Base-by-base conservation (phyloP, 2,329 filamentous ascomycete species). In the Falciphora oryzae region DNA sequence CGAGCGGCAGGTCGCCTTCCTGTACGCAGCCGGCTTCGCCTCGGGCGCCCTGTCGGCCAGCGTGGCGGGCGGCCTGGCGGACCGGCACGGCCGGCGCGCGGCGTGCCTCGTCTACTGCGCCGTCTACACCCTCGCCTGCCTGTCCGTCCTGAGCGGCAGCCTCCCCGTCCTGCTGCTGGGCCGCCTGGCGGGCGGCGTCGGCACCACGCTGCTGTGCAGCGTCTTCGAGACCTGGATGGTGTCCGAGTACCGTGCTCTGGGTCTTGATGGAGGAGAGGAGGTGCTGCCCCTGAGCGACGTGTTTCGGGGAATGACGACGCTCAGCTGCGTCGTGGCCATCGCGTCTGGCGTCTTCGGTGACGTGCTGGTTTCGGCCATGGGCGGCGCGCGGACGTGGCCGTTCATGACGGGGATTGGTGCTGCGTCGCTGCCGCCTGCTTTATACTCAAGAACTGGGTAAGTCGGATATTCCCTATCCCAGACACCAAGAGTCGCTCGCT, bases 221-320 rank as follows among this genome's bases (percentile, higher is more conserved):
- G 82, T 80, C 6, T 86, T 87, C 67, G 84, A 87, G 68, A 81
- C 82, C 59, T 87, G 84, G 84, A 81, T 87, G 76, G 81, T 87
- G 32, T 78, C 82, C 60, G 84, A 87, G 69, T 87, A 80, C 67
- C 79, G 83, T 66, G 72, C 75, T 29, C 74, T 78, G 57, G 77
- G 77, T n/a, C 69, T 85, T 8, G 75, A 78, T 56, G 32, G 35
- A 14, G 35, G 35, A 1, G 73, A 79, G n/a, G 73, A 72, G 10
- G 75, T 76, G 11, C 72, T 75, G 10, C 78, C 78, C 57, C 75
- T 88, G 35, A 79, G 80, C 64, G 73, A 75, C 35, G 78, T 87
- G 28, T 86, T 85, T 70, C 83, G 81, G 5, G 74, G 78, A 32
- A 81, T 83, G 74, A 80, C 80, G 4, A 81, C 79, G 3, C 69